phyloP scores from a whole-genome alignment of 257 asterid genomes.

The Nicotiana paniculata region DNA sequence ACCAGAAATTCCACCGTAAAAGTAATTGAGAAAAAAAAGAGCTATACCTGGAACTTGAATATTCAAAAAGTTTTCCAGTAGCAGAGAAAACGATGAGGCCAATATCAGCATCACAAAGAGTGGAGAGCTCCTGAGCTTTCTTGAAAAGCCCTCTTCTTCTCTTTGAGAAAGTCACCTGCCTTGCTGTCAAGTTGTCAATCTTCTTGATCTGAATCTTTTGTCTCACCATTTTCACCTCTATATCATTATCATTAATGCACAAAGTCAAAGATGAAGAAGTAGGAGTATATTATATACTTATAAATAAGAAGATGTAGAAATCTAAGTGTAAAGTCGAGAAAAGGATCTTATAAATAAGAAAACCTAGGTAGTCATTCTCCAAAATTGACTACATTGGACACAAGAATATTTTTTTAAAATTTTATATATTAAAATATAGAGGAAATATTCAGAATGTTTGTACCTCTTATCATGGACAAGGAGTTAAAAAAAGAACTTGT shows the following conservation, averaged over 20 bases:
- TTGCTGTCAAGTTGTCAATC: constrained; percentile 65
- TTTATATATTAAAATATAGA: background rate
- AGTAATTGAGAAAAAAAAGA: too few species aligned
- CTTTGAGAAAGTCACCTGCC: constrained; percentile 80
- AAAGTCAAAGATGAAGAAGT: too few species aligned
- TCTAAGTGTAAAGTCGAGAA: too few species aligned
- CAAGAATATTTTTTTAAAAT: background rate
- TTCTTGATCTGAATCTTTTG: constrained; percentile 74
- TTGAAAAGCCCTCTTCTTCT: constrained; percentile 88
- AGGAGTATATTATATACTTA: too few species aligned
- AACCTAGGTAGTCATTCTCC: background rate
- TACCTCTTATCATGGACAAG: background rate
- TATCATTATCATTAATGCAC: too few species aligned
- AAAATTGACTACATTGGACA: background rate
- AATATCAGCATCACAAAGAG: constrained; percentile 74
- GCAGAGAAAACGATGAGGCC: constrained; percentile 83
- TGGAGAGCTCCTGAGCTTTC: constrained; percentile 73
- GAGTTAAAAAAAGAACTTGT: background rate
- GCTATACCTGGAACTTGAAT: constrained; percentile 49
- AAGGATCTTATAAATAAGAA: background rate
- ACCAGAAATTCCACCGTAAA: background rate
- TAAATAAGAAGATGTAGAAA: too few species aligned
- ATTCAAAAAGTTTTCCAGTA: constrained; percentile 67
- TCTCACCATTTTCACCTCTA: constrained; percentile 47
- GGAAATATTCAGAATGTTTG: background rate